Conservation (phyloP, 352 stramenopile genomes). For the Phytophthora niederhauseri region DNA sequence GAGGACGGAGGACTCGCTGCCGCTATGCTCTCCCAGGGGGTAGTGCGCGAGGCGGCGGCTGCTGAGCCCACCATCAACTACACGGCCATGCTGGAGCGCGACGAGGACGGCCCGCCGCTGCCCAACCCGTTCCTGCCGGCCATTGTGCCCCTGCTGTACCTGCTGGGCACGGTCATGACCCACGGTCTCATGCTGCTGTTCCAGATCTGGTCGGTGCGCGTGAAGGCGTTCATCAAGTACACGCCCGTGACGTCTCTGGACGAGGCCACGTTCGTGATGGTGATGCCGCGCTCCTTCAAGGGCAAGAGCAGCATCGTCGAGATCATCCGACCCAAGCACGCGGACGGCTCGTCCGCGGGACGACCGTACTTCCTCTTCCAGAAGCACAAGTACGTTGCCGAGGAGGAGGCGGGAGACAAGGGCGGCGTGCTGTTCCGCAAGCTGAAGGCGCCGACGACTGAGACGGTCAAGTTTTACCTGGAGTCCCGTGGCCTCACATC, state of each 20-base stretch:
- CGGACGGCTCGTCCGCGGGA: slow-evolving; percentile 42
- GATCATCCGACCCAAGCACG: slow-evolving; percentile 50
- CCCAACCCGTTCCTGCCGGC: slow-evolving; percentile 92
- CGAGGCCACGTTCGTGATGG: slow-evolving; percentile 79
- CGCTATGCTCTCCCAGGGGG: slow-evolving; percentile 71
- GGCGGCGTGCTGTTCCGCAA: slow-evolving; percentile 78
- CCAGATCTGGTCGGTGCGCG: slow-evolving; percentile 87
- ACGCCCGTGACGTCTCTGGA: slow-evolving; percentile 62
- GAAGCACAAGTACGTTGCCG: slow-evolving; percentile 90
- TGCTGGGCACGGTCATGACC: slow-evolving; percentile 77
- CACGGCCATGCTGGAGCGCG: slow-evolving; percentile 57
- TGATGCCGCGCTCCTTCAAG: slow-evolving; percentile 86
- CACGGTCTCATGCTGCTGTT: slow-evolving; percentile 91
- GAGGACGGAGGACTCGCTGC: slow-evolving; percentile 67
- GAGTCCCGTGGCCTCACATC: slow-evolving; percentile 50
- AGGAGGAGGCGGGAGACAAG: slow-evolving; percentile 63
- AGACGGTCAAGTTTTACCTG: slow-evolving; percentile 72
- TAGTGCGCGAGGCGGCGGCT: slow-evolving; percentile 55
- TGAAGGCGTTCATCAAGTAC: slow-evolving; percentile 89
- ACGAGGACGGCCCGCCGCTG: slow-evolving; percentile 72
- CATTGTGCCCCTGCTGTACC: slow-evolving; percentile 90
- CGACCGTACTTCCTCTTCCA: slow-evolving; percentile 87
- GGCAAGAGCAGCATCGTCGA: slow-evolving; percentile 87
- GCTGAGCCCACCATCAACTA: slow-evolving; percentile 51
- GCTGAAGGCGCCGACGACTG: slow-evolving; percentile 68